A percentile compares a stretch with the other conserved stretches of the same genome.
phyloP scores from a whole-genome alignment of 768 basidiomycete species.

The Mycena galopus region DNA sequence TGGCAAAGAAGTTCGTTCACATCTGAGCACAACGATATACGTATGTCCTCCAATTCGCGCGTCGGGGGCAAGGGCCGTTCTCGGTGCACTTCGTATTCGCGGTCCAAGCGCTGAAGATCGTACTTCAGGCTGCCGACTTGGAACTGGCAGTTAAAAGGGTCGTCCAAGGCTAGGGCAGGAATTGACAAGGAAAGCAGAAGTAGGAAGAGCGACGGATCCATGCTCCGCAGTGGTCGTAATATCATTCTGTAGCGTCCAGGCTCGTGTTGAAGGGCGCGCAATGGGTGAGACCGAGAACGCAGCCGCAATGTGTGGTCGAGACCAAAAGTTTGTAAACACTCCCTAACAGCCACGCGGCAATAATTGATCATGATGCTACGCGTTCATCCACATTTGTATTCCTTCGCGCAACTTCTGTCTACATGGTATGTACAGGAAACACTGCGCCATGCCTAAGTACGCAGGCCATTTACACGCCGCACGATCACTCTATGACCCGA shows the following conservation, averaged over 20 bases:
- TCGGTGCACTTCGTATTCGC: constrained; percentile 63
- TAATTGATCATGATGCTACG: neutral
- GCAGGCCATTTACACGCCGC: neutral
- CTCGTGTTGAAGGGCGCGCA: too few species aligned
- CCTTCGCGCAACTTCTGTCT: neutral
- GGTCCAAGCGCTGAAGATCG: constrained; percentile 70
- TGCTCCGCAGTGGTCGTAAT: constrained; percentile 5
- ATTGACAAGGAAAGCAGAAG: constrained; percentile 23
- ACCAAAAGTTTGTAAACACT: neutral
- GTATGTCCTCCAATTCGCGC: constrained; percentile 67
- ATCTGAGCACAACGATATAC: constrained; percentile 78
- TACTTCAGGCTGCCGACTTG: constrained; percentile 59
- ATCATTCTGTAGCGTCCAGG: too few species aligned
- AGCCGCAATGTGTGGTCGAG: constrained; percentile 1
- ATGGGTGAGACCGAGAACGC: too few species aligned
- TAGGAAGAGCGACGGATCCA: constrained; percentile 25
- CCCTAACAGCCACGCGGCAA: neutral
- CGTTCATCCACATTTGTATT: neutral
- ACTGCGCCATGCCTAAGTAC: neutral
- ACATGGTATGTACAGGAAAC: neutral
- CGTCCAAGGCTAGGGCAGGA: constrained; percentile 6
- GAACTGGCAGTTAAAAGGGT: constrained; percentile 64
- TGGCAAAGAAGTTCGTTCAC: neutral
- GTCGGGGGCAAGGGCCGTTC: constrained; percentile 75
- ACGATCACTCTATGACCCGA: constrained; percentile 21